Evolutionary conservation across 306 rosid species (phyloP), one percentile per base, ranked within the genome.

Genomic region (Delonix regia): DNA sequence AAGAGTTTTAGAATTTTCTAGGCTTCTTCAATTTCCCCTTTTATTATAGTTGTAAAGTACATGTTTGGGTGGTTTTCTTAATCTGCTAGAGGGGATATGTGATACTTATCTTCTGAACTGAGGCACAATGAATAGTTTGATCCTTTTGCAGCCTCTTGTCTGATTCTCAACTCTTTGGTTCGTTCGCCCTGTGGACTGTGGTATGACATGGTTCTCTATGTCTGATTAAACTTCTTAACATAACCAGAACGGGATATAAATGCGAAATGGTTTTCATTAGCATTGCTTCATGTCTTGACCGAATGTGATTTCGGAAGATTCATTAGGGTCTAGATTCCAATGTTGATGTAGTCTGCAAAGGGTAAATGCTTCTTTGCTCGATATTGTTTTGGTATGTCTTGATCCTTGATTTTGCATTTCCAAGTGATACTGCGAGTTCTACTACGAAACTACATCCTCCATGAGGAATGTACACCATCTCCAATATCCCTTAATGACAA

Each of bases 1-100:
- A 93, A 75, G 97, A 93, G 21, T 93, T 93, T 6, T 93, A 93
- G 92, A 56, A 44, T 6, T 34, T 24, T 22, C 1, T 18, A 27
- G 28, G 3, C 0, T 6, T 0, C 7, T 41, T 28, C 18, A 10
- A 66, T 4, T 24, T 11, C 34, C 5, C n/a, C 6, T 30, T 38
- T 41, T 6, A 0, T 16, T 36, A 28, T 33, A 14, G 78, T 57
- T 88, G 89, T 88, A 89, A 73, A 3, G 81, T 87, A 84, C 27
- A 36, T 76, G 80, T 27, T 76, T 51, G 34, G 36, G 24, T 42
- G 42, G 0, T 0, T 63, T 55, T 30, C 33, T 6, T 18, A 16
- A 36, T 61, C 39, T 21, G 6, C 7, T 7, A 0, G 6, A 1
- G 2, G 13, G 6, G 63, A 12, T 18, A 48, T 71, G 25, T 27